phyloP scores from a whole-genome alignment of 140 eudicot species.

The Ambrosia hybrid region DNA sequence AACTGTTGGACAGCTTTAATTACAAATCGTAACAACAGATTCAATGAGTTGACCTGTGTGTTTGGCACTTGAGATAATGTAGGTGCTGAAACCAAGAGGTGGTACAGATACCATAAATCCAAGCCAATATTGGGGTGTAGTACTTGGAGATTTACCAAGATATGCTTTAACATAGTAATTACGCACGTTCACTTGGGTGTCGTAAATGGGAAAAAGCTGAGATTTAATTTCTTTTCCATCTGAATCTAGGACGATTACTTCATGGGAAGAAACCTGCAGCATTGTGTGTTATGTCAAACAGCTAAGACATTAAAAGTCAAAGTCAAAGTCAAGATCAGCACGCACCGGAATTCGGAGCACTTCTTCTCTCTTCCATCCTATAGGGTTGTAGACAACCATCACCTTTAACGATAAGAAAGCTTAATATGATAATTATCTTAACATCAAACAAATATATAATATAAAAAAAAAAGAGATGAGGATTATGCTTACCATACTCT shows the following conservation, averaged over 20 bases:
- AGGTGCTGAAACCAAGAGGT: constrained; percentile 96
- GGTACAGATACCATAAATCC: constrained; percentile 83
- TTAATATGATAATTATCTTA: constrained; percentile 1
- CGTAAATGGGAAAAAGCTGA: constrained; percentile 74
- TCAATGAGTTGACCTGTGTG: constrained; percentile 44
- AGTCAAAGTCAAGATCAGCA: constrained; percentile 23
- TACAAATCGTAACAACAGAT: constrained; percentile 4
- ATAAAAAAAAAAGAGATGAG: not conserved
- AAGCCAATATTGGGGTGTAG: constrained; percentile 67
- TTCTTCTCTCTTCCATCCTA: constrained; percentile 49
- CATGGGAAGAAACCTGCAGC: constrained; percentile 68
- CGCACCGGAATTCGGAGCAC: constrained; percentile 93
- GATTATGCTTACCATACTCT: constrained; percentile 62
- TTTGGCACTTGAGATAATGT: constrained; percentile 1
- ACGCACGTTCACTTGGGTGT: constrained; percentile 47
- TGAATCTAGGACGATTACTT: constrained; percentile 61
- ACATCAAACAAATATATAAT: constrained; percentile 3
- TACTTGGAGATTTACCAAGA: constrained; percentile 59
- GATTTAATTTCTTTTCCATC: constrained; percentile 75
- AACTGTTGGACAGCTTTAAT: constrained; percentile 19
- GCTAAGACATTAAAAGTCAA: constrained; percentile 8
- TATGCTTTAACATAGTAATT: constrained; percentile 73
- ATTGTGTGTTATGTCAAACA: constrained; percentile 3
- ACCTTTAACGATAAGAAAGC: constrained; percentile 41
- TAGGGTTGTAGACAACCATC: constrained; percentile 63